Evolutionary conservation across 257 asterid genomes (phyloP), one percentile per base, ranked within the genome.

Genomic region (Solanum neorickii): DNA sequence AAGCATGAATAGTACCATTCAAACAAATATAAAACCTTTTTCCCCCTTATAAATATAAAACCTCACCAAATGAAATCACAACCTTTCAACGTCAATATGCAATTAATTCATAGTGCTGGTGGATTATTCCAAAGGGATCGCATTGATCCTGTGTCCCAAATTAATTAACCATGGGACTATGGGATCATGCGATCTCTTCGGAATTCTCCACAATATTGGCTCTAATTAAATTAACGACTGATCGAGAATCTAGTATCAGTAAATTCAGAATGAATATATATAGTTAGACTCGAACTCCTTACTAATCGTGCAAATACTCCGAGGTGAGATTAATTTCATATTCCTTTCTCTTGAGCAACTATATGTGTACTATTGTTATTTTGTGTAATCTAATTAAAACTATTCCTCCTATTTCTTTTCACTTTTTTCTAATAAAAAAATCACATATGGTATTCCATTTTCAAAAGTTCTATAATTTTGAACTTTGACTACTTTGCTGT

Each of bases 111-210:
- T 87, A 87, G 85, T 68, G 88, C 87, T 75, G 86, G 72, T 88
- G 90, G 88, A 88, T 68, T 56, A 84, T 91, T 93, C 95, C 95
- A 92, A 92, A 92, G 95, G 94, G 95, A 93, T 93, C 95, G 95
- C 95, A 88, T 88, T 88, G 90, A 88, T 88, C 90, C 85, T 37
- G 84, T 33, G 56, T 16, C 21, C 52, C 72, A 37, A 27, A 21
- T 56, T 68, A 33, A 27, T 23, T 35, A 66, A 41, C 75, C 39
- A 37, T 70, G 44, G 12, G 46, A 11, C 12, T 31, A 82, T 84
- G 46, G 86, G 90, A 88, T 88, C 90, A 88, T 88, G 90, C 88
- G 75, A 88, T 85, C 90, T 66, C 88, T 88, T 88, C 18, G 88
- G 88, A 88, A 85, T 88, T 85, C 82, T 86, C 88, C 90, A 88